phyloP scores from a whole-genome alignment of 2,329 filamentous ascomycete species.

The Botrytis squamosa region DNA sequence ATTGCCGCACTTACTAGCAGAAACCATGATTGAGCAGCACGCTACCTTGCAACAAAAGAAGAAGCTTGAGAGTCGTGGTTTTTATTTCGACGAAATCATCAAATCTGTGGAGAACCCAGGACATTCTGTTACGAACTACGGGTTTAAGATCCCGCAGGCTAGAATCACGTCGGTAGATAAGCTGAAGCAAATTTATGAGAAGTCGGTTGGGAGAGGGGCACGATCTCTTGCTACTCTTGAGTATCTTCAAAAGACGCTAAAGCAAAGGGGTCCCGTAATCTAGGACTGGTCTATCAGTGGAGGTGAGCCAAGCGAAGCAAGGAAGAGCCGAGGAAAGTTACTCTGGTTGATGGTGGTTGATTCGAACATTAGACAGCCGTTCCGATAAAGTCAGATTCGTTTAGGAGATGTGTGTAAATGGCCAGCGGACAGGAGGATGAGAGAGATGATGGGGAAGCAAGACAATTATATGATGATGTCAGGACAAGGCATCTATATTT shows the following conservation, averaged over 20 bases:
- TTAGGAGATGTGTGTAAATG: background rate
- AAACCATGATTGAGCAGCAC: background rate
- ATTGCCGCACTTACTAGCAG: background rate
- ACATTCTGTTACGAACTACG: background rate
- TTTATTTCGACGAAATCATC: background rate
- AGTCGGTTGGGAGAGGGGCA: background rate
- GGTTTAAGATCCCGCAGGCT: background rate
- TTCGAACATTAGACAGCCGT: background rate
- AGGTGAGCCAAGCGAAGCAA: background rate
- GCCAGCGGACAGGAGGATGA: background rate
- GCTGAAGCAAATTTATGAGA: background rate
- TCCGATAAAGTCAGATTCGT: background rate
- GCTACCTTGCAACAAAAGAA: background rate
- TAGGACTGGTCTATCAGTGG: too few species aligned
- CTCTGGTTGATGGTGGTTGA: too few species aligned
- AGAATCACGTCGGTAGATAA: background rate
- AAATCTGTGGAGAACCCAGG: background rate
- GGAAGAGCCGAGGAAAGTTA: background rate
- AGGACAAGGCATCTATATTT: background rate
- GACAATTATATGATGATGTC: background rate
- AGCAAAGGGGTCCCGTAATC: too few species aligned
- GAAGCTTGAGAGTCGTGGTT: too few species aligned
- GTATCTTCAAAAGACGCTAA: background rate
- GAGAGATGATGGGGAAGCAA: background rate
- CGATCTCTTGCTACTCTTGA: background rate